phyloP scores from a whole-genome alignment of 345 rosid species.

The Mallotus nudiflorus region DNA sequence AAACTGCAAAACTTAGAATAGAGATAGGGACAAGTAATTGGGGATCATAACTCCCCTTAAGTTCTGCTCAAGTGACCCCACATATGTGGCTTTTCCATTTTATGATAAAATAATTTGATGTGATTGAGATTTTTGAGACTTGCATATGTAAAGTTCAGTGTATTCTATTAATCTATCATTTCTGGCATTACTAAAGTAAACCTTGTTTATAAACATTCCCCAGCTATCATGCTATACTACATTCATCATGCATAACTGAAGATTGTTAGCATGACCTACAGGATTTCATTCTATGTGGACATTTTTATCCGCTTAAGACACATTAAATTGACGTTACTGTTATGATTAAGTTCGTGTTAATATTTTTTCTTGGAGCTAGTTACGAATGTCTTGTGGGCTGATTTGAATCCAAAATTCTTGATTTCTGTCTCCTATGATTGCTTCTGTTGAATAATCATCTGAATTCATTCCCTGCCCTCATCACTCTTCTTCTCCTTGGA shows the following conservation, averaged over 20 bases:
- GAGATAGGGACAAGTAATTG: not conserved
- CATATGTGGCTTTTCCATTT: not conserved
- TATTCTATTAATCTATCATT: not conserved
- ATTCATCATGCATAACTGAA: not conserved
- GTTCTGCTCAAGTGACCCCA: not conserved
- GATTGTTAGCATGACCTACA: too few species aligned
- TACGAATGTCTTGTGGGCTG: not conserved
- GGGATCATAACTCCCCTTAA: not conserved
- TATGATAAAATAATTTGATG: not conserved
- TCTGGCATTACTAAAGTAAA: not conserved
- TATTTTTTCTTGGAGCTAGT: not conserved
- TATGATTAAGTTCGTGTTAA: not conserved
- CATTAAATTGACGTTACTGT: not conserved
- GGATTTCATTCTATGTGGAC: not conserved
- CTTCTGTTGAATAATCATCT: not conserved
- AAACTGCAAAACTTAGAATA: not conserved
- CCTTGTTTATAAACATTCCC: not conserved
- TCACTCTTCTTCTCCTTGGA: not conserved
- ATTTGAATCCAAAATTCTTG: not conserved
- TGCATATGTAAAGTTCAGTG: not conserved
- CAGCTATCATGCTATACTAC: not conserved
- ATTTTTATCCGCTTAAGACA: not conserved
- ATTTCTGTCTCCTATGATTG: not conserved
- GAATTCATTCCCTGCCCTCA: not conserved
- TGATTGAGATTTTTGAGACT: not conserved